Evolutionary conservation across 208 protist species (phyloP).

Genomic region (Wallacemonas sp.): DNA sequence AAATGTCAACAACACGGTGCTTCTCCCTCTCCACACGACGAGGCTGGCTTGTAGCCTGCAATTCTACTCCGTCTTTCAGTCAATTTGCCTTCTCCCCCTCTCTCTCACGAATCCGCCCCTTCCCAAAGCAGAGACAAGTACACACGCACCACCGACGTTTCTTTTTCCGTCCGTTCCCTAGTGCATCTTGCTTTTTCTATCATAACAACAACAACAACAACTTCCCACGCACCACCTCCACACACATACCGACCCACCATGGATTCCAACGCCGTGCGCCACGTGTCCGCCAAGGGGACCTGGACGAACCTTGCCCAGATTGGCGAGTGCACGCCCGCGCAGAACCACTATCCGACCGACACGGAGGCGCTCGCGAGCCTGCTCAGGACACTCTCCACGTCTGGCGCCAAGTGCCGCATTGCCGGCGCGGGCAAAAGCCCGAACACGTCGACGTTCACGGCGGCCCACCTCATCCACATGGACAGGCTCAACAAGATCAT

Average conservation of each 20-base stretch:
- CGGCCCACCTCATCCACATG: constrained; percentile 60
- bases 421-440: constrained; percentile 63
- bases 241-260: constrained; percentile 5
- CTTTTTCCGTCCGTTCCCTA: too few species aligned
- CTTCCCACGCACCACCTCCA: neutral
- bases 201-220: neutral
- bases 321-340: constrained; percentile 37
- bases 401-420: constrained; percentile 50
- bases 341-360: constrained; percentile 52
- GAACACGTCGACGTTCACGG: constrained; percentile 60
- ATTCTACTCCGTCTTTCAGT: too few species aligned
- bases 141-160: too few species aligned
- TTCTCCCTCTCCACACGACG: too few species aligned
- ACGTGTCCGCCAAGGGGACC: constrained; percentile 3
- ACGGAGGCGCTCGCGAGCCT: constrained; percentile 29
- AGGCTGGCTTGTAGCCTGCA: too few species aligned
- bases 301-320: constrained; percentile 76
- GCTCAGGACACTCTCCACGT: constrained; percentile 25
- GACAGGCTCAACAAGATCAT: constrained; percentile 50
- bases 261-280: neutral
- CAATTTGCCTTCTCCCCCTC: too few species aligned
- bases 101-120: too few species aligned
- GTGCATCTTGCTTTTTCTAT: too few species aligned
- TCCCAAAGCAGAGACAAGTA: too few species aligned
- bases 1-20: too few species aligned